These are phyloP conservation scores for Leishmania turanica DNA, from an alignment of 208 protist genomes.

Conservation along the genomic window DNA sequence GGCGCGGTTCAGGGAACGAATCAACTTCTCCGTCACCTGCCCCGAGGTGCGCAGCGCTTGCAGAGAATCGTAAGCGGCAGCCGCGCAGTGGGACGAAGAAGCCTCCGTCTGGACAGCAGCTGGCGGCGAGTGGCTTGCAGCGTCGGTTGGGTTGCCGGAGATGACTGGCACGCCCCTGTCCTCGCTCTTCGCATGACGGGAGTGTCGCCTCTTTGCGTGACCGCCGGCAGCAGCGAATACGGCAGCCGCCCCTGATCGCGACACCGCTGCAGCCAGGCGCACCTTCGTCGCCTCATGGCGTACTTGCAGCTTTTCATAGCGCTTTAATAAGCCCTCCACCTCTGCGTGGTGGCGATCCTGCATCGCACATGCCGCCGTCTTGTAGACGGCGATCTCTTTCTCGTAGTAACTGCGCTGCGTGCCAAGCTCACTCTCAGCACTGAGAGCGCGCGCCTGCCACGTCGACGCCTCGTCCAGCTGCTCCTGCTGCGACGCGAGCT, in stretches of 20 bases:
- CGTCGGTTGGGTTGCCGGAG: not conserved
- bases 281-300: conserved; percentile 45
- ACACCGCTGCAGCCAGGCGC: conserved; percentile 35
- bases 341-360: conserved; percentile 45
- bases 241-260: conserved; percentile 10
- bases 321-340: conserved; percentile 22
- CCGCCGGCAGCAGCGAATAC: not conserved
- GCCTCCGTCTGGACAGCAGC: not conserved
- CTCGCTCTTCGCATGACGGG: not conserved
- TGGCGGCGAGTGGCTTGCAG: not conserved
- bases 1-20: conserved; percentile 19
- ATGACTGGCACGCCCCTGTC: not conserved
- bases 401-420: conserved; percentile 45
- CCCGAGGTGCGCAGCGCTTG: conserved; percentile 20
- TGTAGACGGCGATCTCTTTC: conserved; percentile 42
- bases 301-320: conserved; percentile 34
- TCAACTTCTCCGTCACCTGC: conserved; percentile 16
- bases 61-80: conserved; percentile 23
- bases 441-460: conserved; percentile 35
- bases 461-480: conserved; percentile 8
- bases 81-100: not conserved
- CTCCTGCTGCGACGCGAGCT: conserved; percentile 20
- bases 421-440: conserved; percentile 34
- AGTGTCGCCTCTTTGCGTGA: not conserved
- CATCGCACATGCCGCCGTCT: conserved; percentile 41